Conservation (phyloP, 2,329 filamentous ascomycete species). For the Sporothrix phasma region DNA sequence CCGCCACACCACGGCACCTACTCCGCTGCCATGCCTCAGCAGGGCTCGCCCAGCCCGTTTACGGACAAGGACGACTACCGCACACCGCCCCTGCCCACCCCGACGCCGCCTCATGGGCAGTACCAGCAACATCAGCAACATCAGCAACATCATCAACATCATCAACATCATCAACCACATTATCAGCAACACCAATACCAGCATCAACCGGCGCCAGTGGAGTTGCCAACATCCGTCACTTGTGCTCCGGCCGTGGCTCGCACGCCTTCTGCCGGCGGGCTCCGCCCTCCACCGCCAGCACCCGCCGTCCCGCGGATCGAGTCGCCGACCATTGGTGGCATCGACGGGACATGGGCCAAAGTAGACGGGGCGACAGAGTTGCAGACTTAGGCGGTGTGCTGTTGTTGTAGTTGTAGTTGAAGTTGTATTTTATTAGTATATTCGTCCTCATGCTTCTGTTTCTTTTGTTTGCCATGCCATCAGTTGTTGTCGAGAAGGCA, state of each 20-base stretch:
- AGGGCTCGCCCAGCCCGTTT: conserved; percentile 12
- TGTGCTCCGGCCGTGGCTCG: too few relatives aligned
- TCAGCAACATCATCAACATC: conserved; percentile 1
- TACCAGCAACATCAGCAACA: not conserved
- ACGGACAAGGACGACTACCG: conserved; percentile 13
- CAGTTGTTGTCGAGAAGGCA: too few relatives aligned
- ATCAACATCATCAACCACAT: not conserved
- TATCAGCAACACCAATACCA: not conserved
- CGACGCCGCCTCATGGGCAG: not conserved
- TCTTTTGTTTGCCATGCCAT: not conserved
- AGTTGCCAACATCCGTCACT: conserved; percentile 25
- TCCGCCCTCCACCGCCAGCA: not conserved
- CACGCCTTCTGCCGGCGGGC: not conserved
- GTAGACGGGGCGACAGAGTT: not conserved
- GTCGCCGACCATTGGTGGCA: conserved; percentile 7
- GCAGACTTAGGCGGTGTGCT: not conserved
- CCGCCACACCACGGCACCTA: not conserved
- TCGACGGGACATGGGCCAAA: not conserved
- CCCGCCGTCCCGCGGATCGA: not conserved
- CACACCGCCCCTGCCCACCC: not conserved
- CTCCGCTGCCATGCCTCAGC: not conserved
- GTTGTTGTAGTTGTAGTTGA: too few relatives aligned
- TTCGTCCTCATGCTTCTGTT: not conserved
- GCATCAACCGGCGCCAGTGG: conserved; percentile 22
- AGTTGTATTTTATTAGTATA: not conserved